Conservation (phyloP, 495 filamentous ascomycete species). For the Stereocaulon alpinum region DNA sequence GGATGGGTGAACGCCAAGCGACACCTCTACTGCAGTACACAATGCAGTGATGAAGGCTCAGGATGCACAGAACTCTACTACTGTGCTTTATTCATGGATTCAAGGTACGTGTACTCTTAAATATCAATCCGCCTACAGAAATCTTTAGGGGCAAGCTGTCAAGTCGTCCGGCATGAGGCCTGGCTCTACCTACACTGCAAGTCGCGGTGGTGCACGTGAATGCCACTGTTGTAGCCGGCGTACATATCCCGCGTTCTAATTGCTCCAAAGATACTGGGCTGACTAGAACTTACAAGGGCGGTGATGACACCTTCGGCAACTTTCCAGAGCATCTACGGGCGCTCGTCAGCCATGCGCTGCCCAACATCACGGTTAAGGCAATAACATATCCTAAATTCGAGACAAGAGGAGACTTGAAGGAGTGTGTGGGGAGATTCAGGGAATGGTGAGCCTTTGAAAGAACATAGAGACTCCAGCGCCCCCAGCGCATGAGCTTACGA, state of each 20-base stretch:
- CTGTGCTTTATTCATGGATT: slow-evolving; percentile 96
- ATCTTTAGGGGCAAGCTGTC: neutral
- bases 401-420: slow-evolving; percentile 74
- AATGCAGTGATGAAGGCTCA: slow-evolving; percentile 22
- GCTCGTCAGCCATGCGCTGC: slow-evolving; percentile 59
- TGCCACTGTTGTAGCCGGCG: neutral
- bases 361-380: slow-evolving; percentile 58
- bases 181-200: neutral
- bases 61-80: slow-evolving; percentile 81
- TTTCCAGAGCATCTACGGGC: slow-evolving; percentile 67
- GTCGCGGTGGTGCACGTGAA: neutral
- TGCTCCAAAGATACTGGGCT: slow-evolving; percentile 6
- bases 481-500: neutral
- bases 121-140: neutral
- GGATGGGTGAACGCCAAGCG: neutral
- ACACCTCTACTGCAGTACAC: neutral
- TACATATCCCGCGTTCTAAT: neutral
- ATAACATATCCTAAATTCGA: slow-evolving; percentile 85
- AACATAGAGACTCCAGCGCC: neutral
- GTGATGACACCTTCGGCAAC: slow-evolving; percentile 72
- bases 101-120: slow-evolving; percentile 50
- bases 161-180: neutral
- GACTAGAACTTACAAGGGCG: slow-evolving; percentile 47
- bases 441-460: slow-evolving; percentile 56
- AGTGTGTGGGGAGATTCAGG: slow-evolving; percentile 69